Base-by-base conservation (phyloP, 495 filamentous ascomycete genomes). In the Pyrenula massariospora region DNA sequence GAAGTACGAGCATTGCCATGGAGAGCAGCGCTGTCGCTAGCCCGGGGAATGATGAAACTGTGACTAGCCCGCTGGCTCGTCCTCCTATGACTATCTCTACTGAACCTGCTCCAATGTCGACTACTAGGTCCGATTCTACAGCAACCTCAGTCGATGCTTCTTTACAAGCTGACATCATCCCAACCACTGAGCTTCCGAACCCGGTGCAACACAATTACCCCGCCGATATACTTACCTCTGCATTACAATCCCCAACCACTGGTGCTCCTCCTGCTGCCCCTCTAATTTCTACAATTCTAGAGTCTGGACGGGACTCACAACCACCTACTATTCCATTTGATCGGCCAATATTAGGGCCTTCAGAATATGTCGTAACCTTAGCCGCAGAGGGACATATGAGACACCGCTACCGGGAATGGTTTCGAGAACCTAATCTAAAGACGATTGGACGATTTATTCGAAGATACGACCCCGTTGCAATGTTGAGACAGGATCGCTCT, bases 391-490 rank as follows among this genome's bases (percentile, higher is more conserved):
- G 52, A 5, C 23, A 51, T 12, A 53, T 21, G 50, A 25, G 23
- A 22, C 23, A 24, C n/a, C 52, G 15, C n/a, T 24, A 25, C 52
- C 8, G 15, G 25, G 1, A 53, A 12, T 54, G 50, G 19, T 20
- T 56, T 2, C 25, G 60, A 2, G 59, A 60, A 12, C 2, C 31
- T 48, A 60, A 72, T 56, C 69, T 72, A 55, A 62, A 58, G 48
- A 31, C 1, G 2, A 10, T 12, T 2, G 22, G 12, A 10, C 21
- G 19, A 15, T 0, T 12, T 22, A 10, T 0, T 21, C 10, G 57
- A 22, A 20, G 0, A 19, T 48, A 23, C 22, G 12, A 15, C 25
- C 22, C 24, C 10, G n/a, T 8, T 52, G 54, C 60, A 65, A 36
- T 65, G 31, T 53, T 52, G 19, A 25, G 19, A 22, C 12, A 55